Evolutionary conservation across 352 stramenopile genomes (phyloP), one percentile per base, ranked within the genome.

Genomic region (Globisporangium recalcitrans): DNA sequence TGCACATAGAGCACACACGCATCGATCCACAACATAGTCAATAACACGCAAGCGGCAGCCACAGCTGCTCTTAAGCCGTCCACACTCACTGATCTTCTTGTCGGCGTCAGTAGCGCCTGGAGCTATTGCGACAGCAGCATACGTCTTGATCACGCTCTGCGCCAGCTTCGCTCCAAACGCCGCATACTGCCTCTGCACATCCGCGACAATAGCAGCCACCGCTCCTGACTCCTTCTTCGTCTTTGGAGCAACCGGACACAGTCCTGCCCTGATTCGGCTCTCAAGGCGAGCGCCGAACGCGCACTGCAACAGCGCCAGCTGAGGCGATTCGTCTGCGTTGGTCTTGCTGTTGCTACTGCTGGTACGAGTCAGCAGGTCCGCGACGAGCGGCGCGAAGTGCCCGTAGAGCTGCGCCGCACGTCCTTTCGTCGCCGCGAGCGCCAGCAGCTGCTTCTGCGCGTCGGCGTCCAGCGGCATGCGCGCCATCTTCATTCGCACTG

Each of bases 121-220:
- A 5, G 54, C 19, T 22, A 63, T 51, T 6, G 27, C 42, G 0
- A 44, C 62, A 19, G 60, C 52, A 40, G 77, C 69, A 47, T 89
- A 88, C 52, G 72, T 58, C 57, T 86, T 89, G 63, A 92, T 73
- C 6, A 88, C 60, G 34, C 65, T 75, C 67, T 92, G 83, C 27
- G 75, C 74, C 32, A 87, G 55, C 42, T 90, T 90, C 32, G 77
- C 80, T 14, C 70, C 64, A 26, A 85, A 74, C 13, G 87, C 58
- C 19, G 72, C 71, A 52, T 70, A 73, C n/a, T 64, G 70, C 14
- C 74, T 76, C 16, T 62, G 55, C 22, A 44, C 58, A 19, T 65
- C 59, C 2, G 32, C 22, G 4, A 13, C 60, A 10, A 24, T 0
- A 29, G 14, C 44, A 38, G 53, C 29, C n/a, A 21, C 26, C 40